These are phyloP conservation scores for Aspergillus chevalieri DNA, from an alignment of 2,329 filamentous ascomycete genomes.

Conservation along the genomic window DNA sequence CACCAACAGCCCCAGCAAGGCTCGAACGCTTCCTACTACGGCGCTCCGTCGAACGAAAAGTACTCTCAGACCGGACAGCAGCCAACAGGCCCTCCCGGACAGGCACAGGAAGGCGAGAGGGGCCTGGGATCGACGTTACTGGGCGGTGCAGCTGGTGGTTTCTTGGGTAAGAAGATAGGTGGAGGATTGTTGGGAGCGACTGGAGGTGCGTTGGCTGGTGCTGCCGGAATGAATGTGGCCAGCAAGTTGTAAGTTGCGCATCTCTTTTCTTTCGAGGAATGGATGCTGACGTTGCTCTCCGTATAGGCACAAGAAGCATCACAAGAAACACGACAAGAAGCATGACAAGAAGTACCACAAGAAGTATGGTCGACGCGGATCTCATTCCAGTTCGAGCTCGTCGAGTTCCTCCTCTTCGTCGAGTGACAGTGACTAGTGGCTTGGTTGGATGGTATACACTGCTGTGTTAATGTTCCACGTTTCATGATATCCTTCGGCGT, in stretches of 20 bases:
- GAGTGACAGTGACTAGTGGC: too few species aligned
- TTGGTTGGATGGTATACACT: too few species aligned
- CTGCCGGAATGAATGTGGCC: conserved; percentile 24
- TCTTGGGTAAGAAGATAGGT: conserved; percentile 30
- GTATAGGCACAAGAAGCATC: conserved; percentile 20
- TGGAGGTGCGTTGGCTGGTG: conserved; percentile 29
- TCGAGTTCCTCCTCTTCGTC: conserved; percentile 1
- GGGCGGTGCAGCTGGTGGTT: conserved; percentile 33
- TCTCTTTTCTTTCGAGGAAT: neutral
- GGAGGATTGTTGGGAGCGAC: conserved; percentile 26
- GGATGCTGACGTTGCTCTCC: conserved; percentile 5
- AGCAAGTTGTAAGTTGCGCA: conserved; percentile 21
- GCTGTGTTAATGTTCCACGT: too few species aligned
- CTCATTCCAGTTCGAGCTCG: conserved; percentile 16
- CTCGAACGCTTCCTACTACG: conserved; percentile 29
- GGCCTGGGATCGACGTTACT: conserved; percentile 31
- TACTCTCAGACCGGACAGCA: conserved; percentile 14
- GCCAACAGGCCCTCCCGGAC: conserved; percentile 15
- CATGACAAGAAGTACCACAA: conserved; percentile 8
- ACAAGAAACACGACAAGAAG: conserved; percentile 20
- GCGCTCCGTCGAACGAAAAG: conserved; percentile 11
- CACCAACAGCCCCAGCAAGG: conserved; percentile 20
- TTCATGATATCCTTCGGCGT: too few species aligned
- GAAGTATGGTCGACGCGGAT: neutral
- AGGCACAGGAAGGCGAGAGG: conserved; percentile 20